Evolutionary conservation across 228 moss, liverwort and hornwort genomes (phyloP).

Genomic region (Sphagnum fallax): DNA sequence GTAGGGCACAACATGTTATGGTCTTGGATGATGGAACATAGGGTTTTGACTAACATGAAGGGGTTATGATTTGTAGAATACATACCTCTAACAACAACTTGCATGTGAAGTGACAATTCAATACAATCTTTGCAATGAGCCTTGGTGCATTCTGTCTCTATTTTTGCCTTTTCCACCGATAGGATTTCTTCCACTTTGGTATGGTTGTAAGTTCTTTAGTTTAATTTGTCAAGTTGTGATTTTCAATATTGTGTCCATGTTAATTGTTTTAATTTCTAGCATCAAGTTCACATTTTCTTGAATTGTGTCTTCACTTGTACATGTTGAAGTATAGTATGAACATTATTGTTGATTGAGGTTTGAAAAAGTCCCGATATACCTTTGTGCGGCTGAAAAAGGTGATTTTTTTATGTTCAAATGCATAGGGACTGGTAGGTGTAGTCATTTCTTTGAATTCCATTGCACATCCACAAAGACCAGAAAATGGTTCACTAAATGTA

Average conservation of each 20-base stretch:
- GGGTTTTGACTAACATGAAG: too few relatives aligned
- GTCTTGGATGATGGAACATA: too few relatives aligned
- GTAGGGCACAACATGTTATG: too few relatives aligned
- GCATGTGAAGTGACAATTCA: constrained; percentile 95
- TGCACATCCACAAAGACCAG: too few relatives aligned
- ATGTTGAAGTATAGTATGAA: constrained; percentile 96
- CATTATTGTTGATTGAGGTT: constrained; percentile 86
- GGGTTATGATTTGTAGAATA: constrained; percentile 39
- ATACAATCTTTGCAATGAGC: constrained; percentile 96
- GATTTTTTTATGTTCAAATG: constrained; percentile 90
- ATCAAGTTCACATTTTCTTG: too few relatives aligned
- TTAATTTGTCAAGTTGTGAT: too few relatives aligned
- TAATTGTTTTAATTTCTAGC: too few relatives aligned
- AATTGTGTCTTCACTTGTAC: background rate
- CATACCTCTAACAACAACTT: constrained; percentile 81
- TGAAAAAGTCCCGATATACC: constrained; percentile 91
- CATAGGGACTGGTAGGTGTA: constrained; percentile 61
- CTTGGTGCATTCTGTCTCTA: constrained; percentile 35
- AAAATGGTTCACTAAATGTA: too few relatives aligned
- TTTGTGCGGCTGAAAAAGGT: constrained; percentile 91
- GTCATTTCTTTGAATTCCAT: background rate
- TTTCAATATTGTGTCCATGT: too few relatives aligned
- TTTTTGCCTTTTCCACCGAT: too few relatives aligned
- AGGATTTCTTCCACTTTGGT: too few relatives aligned
- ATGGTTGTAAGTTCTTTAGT: too few relatives aligned